Evolutionary conservation across 2,329 filamentous ascomycete species (phyloP).

Genomic region (Penicillium aurantiogriseum): DNA sequence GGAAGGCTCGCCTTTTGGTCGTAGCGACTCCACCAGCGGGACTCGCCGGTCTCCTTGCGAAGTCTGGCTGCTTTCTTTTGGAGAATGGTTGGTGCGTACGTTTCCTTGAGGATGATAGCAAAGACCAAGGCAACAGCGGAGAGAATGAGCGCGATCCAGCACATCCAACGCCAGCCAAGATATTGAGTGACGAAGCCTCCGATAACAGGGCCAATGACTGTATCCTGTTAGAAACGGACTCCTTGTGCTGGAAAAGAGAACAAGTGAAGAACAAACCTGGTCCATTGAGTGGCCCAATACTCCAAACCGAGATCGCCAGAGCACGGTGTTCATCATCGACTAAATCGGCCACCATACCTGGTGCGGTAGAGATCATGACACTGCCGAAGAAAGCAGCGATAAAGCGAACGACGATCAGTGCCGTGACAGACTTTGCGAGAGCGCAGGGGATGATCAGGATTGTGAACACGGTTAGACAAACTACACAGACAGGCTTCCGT

Average conservation of each 20-base stretch:
- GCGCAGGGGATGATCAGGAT: slow-evolving; percentile 71
- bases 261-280: slow-evolving; percentile 40
- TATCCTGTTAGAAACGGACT: slow-evolving; percentile 1
- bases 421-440: slow-evolving; percentile 64
- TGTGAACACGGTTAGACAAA: slow-evolving; percentile 63
- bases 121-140: slow-evolving; percentile 60
- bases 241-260: background rate
- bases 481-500: slow-evolving; percentile 61
- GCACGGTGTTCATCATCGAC: slow-evolving; percentile 77
- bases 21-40: slow-evolving; percentile 75
- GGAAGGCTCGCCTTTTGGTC: slow-evolving; percentile 67
- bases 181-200: slow-evolving; percentile 71
- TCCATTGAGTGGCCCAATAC: slow-evolving; percentile 80
- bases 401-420: slow-evolving; percentile 71
- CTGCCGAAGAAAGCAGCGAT: slow-evolving; percentile 72
- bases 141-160: slow-evolving; percentile 76
- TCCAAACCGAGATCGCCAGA: slow-evolving; percentile 79
- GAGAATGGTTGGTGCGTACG: slow-evolving; percentile 71
- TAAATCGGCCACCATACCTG: slow-evolving; percentile 80
- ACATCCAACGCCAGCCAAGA: slow-evolving; percentile 84
- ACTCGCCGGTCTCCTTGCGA: slow-evolving; percentile 68
- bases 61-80: slow-evolving; percentile 62
- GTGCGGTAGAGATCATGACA: slow-evolving; percentile 79
- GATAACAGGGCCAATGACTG: slow-evolving; percentile 64
- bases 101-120: slow-evolving; percentile 66